Evolutionary conservation across 1,284 basidiomycete genomes (phyloP).

Genomic region (Irpex sp.): DNA sequence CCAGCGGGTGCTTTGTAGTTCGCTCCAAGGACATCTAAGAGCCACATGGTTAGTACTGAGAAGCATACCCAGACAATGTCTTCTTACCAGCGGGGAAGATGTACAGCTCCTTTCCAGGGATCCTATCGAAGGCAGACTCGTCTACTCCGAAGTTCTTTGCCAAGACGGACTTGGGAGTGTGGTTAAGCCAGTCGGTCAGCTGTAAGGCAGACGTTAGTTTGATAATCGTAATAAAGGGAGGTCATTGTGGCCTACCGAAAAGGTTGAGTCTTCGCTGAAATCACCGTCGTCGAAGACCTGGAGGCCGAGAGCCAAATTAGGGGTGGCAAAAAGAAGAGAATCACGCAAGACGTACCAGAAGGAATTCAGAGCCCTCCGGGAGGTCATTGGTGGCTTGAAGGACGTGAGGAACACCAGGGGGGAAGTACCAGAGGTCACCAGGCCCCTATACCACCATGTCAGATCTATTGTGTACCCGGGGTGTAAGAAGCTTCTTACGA

Average conservation of each 20-base stretch:
- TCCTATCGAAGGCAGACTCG: constrained; percentile 30
- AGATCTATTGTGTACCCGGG: neutral
- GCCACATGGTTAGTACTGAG: neutral
- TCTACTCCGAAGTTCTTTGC: constrained; percentile 39
- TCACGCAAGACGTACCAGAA: constrained; percentile 44
- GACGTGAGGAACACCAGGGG: constrained; percentile 44
- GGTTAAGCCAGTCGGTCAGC: constrained; percentile 34
- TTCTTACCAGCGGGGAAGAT: constrained; percentile 31
- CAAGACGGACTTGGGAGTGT: constrained; percentile 40
- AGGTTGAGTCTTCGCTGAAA: constrained; percentile 40
- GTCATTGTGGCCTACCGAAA: constrained; percentile 26
- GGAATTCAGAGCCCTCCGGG: constrained; percentile 62
- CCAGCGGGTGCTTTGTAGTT: constrained; percentile 36
- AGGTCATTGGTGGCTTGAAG: constrained; percentile 62
- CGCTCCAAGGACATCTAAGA: constrained; percentile 25
- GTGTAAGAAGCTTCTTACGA: constrained; percentile 21
- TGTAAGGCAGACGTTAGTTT: constrained; percentile 3
- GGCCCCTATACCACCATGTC: constrained; percentile 21
- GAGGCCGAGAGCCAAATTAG: too few relatives aligned
- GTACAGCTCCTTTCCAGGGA: constrained; percentile 33
- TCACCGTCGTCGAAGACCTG: constrained; percentile 36
- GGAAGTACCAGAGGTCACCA: constrained; percentile 61
- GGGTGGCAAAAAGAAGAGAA: too few relatives aligned
- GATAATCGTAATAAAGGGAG: neutral
- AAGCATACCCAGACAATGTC: neutral